phyloP scores from a whole-genome alignment of 73 alveolate genomes.

The Tetrahymena thermophila region DNA sequence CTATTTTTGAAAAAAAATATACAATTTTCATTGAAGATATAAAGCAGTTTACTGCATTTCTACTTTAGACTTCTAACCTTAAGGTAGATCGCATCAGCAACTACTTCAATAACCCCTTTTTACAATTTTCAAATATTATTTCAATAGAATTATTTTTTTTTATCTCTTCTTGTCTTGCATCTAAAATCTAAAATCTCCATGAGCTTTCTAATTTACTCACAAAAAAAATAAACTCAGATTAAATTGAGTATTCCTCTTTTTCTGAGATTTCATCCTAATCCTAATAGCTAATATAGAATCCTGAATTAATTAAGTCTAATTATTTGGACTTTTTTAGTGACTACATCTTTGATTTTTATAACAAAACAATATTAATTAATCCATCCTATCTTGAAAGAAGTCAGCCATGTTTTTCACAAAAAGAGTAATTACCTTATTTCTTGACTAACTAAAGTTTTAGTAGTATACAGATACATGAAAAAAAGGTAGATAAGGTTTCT shows the following conservation, averaged over 20 bases:
- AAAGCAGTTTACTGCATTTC: not conserved
- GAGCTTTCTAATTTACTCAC: not conserved
- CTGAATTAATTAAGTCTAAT: not conserved
- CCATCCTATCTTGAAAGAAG: not conserved
- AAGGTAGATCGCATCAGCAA: not conserved
- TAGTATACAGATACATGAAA: not conserved
- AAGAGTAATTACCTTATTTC: no score
- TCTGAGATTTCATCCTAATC: not conserved
- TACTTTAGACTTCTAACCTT: not conserved
- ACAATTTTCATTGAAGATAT: not conserved
- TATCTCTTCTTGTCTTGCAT: not conserved
- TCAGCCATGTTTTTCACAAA: not conserved
- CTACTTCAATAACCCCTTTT: not conserved
- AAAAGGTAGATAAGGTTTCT: not conserved
- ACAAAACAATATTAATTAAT: no score
- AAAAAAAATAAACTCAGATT: not conserved
- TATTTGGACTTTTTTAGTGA: not conserved
- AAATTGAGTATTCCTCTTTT: not conserved
- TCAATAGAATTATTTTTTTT: not conserved
- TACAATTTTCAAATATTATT: not conserved
- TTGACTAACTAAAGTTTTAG: not conserved
- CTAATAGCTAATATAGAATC: not conserved
- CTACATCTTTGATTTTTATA: not conserved
- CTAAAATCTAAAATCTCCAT: not conserved
- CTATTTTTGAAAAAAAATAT: not conserved